phyloP scores from a whole-genome alignment of 164 flowering plant genomes.

The Tetracentron sinense region DNA sequence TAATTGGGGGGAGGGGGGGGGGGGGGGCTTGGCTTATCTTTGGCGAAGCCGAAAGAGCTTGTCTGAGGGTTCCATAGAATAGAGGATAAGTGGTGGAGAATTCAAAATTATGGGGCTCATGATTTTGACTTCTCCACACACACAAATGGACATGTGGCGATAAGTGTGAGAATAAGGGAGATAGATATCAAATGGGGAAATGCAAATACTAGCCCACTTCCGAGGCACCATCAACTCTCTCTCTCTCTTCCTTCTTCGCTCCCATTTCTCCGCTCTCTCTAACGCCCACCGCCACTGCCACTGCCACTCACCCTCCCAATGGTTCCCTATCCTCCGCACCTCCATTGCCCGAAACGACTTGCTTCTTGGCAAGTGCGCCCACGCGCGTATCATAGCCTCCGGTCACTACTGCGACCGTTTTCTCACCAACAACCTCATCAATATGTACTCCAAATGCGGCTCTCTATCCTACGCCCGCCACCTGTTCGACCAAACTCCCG shows the following conservation, averaged over 20 bases:
- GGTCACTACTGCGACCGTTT: conserved; percentile 28
- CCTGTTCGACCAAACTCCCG: conserved; percentile 38
- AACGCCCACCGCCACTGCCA: background rate
- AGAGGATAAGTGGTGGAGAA: too few species aligned
- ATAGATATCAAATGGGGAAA: too few species aligned
- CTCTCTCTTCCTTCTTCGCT: background rate
- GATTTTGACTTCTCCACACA: too few species aligned
- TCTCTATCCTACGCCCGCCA: conserved; percentile 34
- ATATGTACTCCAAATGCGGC: conserved; percentile 45
- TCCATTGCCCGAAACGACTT: conserved; percentile 34
- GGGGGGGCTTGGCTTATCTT: too few species aligned
- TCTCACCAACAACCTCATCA: conserved; percentile 48
- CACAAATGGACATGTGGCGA: too few species aligned
- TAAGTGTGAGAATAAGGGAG: too few species aligned
- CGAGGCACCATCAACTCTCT: background rate
- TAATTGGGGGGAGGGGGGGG: too few species aligned
- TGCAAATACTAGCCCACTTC: conserved; percentile 18
- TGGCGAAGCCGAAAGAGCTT: too few species aligned
- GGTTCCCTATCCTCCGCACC: conserved; percentile 40
- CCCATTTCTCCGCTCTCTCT: conserved; percentile 16
- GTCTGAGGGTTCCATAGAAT: too few species aligned
- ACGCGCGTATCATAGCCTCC: conserved; percentile 35
- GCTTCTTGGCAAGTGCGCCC: conserved; percentile 35
- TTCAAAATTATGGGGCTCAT: too few species aligned
- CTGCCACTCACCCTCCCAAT: conserved; percentile 30